Percentiles rank a stretch among this genome's conserved stretches.
These are phyloP conservation scores for Letharia lupina DNA, from an alignment of 495 filamentous ascomycete genomes.

Conservation along the genomic window DNA sequence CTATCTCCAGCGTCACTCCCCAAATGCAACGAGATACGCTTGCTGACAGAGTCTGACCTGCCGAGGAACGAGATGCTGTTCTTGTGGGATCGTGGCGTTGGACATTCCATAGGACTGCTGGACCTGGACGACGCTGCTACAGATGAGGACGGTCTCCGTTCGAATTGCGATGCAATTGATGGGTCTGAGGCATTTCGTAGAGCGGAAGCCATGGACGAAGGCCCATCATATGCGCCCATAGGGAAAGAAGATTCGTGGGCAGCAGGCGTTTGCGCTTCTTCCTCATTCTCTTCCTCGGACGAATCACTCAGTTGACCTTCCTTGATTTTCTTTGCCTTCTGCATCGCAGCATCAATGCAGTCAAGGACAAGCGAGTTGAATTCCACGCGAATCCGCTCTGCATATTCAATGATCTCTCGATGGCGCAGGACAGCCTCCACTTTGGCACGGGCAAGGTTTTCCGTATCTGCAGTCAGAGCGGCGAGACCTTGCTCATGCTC, in stretches of 20 bases:
- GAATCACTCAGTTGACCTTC: conserved; percentile 79
- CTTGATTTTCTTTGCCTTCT: conserved; percentile 80
- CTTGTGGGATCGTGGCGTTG: conserved; percentile 80
- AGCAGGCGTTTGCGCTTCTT: conserved; percentile 30
- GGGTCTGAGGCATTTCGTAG: conserved; percentile 31
- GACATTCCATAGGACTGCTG: conserved; percentile 83
- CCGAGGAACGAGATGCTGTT: conserved; percentile 55
- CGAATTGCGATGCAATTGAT: conserved; percentile 29
- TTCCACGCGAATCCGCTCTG: conserved; percentile 88
- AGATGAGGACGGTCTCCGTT: conserved; percentile 47
- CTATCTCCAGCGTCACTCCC: conserved; percentile 72
- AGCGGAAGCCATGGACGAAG: conserved; percentile 39
- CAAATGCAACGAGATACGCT: conserved; percentile 61
- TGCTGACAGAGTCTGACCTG: conserved; percentile 50
- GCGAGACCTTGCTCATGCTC: conserved; percentile 91
- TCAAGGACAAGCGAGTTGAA: conserved; percentile 86
- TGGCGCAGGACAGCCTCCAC: conserved; percentile 89
- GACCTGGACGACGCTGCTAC: conserved; percentile 64
- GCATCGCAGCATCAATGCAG: conserved; percentile 85
- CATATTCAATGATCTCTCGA: conserved; percentile 88
- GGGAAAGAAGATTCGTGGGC: conserved; percentile 30
- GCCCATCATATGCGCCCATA: conserved; percentile 31
- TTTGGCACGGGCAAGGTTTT: conserved; percentile 70
- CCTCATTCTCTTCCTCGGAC: conserved; percentile 40
- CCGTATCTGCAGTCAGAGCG: conserved; percentile 80